Percentiles rank a stretch among this genome's conserved stretches.
Evolutionary conservation across 805 yeast species (phyloP).

Genomic region (Starmera caribaea): DNA sequence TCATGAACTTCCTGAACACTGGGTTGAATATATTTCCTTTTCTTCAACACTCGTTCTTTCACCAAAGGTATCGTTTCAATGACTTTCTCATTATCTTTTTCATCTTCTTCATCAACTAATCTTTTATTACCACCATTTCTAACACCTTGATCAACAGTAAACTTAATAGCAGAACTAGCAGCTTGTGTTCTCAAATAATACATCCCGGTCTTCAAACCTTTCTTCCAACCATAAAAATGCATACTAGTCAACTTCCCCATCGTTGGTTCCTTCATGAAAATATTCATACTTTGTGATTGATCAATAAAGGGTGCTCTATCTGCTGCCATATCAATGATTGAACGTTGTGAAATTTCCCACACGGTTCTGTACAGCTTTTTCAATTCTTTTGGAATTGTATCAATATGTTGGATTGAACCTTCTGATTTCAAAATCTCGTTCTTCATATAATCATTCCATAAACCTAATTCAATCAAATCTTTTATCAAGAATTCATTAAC

Average conservation of each 20-base stretch:
- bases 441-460: conserved; percentile 79
- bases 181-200: conserved; percentile 96
- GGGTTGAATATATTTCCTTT: no score
- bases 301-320: conserved; percentile 90
- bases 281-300: conserved; percentile 90
- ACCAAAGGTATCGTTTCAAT: no score
- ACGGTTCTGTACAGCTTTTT: conserved; percentile 65
- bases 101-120: background rate
- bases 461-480: conserved; percentile 71
- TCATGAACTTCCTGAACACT: no score
- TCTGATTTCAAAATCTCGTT: conserved; percentile 63
- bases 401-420: conserved; percentile 79
- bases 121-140: background rate
- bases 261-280: conserved; percentile 82
- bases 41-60: no score
- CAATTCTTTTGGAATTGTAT: conserved; percentile 64
- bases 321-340: conserved; percentile 58
- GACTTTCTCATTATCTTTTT: background rate
- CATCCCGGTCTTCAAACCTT: conserved; percentile 98
- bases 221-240: conserved; percentile 99
- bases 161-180: conserved; percentile 94
- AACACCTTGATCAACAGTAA: conserved; percentile 44
- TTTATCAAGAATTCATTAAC: conserved; percentile 80
- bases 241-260: conserved; percentile 94
- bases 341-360: conserved; percentile 87